Percentiles rank a stretch among this genome's conserved stretches.
phyloP scores from a whole-genome alignment of 805 yeast species.

The Metschnikowia hibisci region DNA sequence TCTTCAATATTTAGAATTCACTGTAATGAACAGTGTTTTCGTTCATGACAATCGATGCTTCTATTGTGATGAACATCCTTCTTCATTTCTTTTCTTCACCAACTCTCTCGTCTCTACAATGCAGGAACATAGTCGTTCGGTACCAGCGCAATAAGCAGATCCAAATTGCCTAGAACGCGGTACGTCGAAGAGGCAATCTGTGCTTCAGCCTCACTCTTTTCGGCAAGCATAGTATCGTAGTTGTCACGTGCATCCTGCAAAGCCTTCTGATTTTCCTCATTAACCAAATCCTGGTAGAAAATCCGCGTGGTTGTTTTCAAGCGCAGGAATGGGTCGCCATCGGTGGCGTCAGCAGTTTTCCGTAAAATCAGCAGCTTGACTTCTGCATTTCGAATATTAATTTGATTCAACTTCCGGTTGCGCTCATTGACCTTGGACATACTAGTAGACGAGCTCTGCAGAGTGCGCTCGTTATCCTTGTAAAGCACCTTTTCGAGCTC shows the following conservation, averaged over 20 bases:
- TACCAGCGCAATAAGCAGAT: constrained; percentile 43
- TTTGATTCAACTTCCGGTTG: constrained; percentile 77
- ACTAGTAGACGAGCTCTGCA: constrained; percentile 38
- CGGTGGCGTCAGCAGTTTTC: constrained; percentile 40
- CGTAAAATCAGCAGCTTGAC: constrained; percentile 55
- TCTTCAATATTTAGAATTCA: no score
- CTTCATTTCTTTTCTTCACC: not conserved
- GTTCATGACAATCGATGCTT: no score
- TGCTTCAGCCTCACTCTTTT: constrained; percentile 43
- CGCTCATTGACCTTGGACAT: constrained; percentile 77
- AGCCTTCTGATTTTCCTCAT: constrained; percentile 57
- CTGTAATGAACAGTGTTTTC: no score
- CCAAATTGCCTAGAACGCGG: constrained; percentile 56
- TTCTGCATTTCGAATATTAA: constrained; percentile 77
- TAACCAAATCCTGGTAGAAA: constrained; percentile 60
- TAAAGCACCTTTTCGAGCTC: constrained; percentile 46
- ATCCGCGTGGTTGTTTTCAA: constrained; percentile 83
- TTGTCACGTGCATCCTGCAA: constrained; percentile 49
- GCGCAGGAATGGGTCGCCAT: constrained; percentile 82
- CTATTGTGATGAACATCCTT: no score
- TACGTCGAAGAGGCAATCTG: constrained; percentile 49
- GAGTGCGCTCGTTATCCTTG: constrained; percentile 26
- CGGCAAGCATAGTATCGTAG: constrained; percentile 36
- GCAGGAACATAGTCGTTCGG: constrained; percentile 35
- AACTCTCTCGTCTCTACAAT: constrained; percentile 1